Base-by-base conservation (phyloP, 768 basidiomycete species). In the Russula vinacea region DNA sequence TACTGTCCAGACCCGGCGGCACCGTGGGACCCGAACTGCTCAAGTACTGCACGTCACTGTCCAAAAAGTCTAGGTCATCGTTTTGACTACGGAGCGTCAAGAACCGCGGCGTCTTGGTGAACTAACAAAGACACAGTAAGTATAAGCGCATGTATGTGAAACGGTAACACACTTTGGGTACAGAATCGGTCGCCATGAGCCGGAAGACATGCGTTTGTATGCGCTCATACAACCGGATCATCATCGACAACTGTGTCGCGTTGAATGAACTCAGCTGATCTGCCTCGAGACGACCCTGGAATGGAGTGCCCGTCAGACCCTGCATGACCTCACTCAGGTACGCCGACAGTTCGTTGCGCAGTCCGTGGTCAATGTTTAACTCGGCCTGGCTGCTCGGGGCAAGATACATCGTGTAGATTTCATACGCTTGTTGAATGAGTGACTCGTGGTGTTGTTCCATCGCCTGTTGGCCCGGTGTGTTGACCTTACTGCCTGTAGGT, bases 381-480 rank as follows among this genome's bases (percentile, higher is more conserved):
- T 98, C 97, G 77, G 89, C 92, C 64, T 88, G 90, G 74, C 93
- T 95, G 33, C 94, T 92, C 1, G 94, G 95, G 0, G 96, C 97
- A 26, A 99, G 86, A 72, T 98, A 99, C 57, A 85, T 94, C 79
- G 92, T 88, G 79, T 93, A 95, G 68, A 94, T 97, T 59, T 88
- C 83, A 69, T 96, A 94, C 8, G 97, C 95, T 62, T 93, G 94
- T 69, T 90, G 88, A 70, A 98, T 95, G 69, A 99, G 80, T 26
- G 92, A 84, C 73, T 96, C 93, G 78, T 98, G 95, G 74, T 99
- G 97, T 64, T 84, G 87, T 78, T 98, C 96, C 96, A 98, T 98
- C 3, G 94, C 92, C 55, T 81, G 83, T 72, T 90, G 89, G 22
- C 89, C 89, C 24, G 88, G 86, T 0, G 89, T 89, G 57, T 73